These are phyloP conservation scores for Penicillium herquei DNA, from an alignment of 495 filamentous ascomycete genomes.

Conservation along the genomic window DNA sequence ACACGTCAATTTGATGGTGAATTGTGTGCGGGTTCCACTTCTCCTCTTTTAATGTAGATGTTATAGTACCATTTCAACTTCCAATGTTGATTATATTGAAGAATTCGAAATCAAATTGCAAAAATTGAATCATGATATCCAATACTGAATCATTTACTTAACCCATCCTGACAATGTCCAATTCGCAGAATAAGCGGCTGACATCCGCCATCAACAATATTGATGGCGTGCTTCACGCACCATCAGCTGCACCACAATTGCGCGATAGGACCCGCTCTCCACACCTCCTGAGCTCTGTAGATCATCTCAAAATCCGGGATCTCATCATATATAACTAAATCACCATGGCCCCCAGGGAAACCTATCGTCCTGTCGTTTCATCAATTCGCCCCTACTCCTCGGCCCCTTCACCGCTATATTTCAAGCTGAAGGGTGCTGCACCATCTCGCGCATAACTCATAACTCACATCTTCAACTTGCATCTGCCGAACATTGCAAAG, in stretches of 20 bases:
- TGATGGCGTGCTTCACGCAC: constrained; percentile 23
- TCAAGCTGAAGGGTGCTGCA: neutral
- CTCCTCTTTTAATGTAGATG: neutral
- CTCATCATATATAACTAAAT: neutral
- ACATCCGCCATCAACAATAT: constrained; percentile 19
- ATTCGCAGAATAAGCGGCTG: neutral
- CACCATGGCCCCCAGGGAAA: too few species aligned
- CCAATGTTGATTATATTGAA: too few species aligned
- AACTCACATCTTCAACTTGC: neutral
- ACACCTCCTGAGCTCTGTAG: neutral
- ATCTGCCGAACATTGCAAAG: too few species aligned
- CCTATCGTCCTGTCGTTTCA: neutral
- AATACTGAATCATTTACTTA: too few species aligned
- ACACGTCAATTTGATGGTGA: constrained; percentile 10
- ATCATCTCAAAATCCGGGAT: neutral
- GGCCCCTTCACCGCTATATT: neutral
- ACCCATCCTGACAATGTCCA: neutral
- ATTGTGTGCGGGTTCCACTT: constrained; percentile 17
- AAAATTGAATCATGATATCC: too few species aligned
- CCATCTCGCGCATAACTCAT: neutral
- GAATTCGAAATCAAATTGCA: too few species aligned
- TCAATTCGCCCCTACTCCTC: neutral
- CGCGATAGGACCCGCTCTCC: constrained; percentile 20
- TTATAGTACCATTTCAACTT: neutral
- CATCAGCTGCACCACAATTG: constrained; percentile 15